Conservation (phyloP, 2,329 filamentous ascomycete species). For the Aspergillus novoparasiticus region DNA sequence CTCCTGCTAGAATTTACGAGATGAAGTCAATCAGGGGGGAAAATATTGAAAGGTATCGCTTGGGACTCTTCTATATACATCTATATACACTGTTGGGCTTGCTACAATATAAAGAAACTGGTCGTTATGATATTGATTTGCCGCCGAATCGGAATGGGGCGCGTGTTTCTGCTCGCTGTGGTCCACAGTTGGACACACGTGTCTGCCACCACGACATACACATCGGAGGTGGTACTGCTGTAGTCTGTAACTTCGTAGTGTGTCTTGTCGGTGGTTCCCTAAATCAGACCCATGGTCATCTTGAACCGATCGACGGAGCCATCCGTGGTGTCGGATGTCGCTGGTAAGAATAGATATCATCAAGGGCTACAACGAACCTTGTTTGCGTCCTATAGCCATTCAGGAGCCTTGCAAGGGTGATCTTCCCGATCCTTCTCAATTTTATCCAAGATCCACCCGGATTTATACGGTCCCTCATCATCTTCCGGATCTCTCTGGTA, state of each 20-base stretch:
- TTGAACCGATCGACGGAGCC: neutral
- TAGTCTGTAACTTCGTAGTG: neutral
- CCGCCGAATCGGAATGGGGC: neutral
- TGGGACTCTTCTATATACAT: neutral
- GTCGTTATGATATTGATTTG: neutral
- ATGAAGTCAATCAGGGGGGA: neutral
- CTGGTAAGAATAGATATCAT: neutral
- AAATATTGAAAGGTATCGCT: neutral
- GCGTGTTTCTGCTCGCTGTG: neutral
- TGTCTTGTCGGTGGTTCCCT: too few species aligned
- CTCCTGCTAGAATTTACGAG: neutral
- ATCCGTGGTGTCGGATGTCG: neutral
- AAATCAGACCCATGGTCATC: neutral
- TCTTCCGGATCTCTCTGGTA: constrained; percentile 7
- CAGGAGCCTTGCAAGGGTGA: constrained; percentile 11
- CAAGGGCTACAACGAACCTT: neutral
- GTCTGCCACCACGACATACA: too few species aligned
- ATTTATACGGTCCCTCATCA: constrained; percentile 11
- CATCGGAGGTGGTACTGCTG: neutral
- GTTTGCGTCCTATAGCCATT: constrained; percentile 10
- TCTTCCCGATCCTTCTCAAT: constrained; percentile 15
- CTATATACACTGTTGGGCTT: neutral
- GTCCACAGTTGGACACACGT: neutral
- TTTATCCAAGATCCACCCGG: constrained; percentile 17
- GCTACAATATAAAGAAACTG: neutral